Evolutionary conservation across 2,329 filamentous ascomycete species (phyloP), one percentile per base, ranked within the genome.

Genomic region (Rhynchosporium agropyri): DNA sequence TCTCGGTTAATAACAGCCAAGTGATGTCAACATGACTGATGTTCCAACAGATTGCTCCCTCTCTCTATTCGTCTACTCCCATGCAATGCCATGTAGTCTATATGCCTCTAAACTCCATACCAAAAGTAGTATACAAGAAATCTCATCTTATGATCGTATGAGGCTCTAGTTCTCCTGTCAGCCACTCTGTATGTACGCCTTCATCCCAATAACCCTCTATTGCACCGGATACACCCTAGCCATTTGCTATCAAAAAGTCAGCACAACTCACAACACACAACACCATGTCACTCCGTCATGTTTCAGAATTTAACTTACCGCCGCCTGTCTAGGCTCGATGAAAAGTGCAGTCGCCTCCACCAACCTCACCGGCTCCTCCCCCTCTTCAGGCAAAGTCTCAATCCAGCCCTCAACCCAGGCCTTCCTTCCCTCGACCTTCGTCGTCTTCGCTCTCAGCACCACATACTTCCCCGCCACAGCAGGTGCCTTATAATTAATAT

Each of bases 351-450:
- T 89, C 0, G 91, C 94, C 77, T 96, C 91, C 7, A 89, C 92
- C 63, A 97, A 76, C 54, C 93, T 82, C 15, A 82, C 77, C 0
- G 88, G 87, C 69, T 82, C 80, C 76, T 88, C 83, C 8, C 85
- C 85, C 40, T 86, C 80, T 69, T 79, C 79, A 31, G 84, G 84
- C 65, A 98, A 77, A 61, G 91, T 88, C 82, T 97, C 92, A 71
- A 98, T 88, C 69, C 86, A 84, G 1, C 92, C 95, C 77, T 90
- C 89, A 0, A 97, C 92, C 92, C 92, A 97, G 12, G 92, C 94
- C 80, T 98, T 98, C 66, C 95, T 83, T 0, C 95, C 94, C 74
- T 98, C 92, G 1, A 94, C 90, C 79, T 89, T 93, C 9, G 85
- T 88, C 26, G 93, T 97, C 74, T 86, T 84, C 3, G 91, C 93